Evolutionary conservation across 768 basidiomycete genomes (phyloP), one percentile per base, ranked within the genome.

Genomic region (Auricularia sp.): DNA sequence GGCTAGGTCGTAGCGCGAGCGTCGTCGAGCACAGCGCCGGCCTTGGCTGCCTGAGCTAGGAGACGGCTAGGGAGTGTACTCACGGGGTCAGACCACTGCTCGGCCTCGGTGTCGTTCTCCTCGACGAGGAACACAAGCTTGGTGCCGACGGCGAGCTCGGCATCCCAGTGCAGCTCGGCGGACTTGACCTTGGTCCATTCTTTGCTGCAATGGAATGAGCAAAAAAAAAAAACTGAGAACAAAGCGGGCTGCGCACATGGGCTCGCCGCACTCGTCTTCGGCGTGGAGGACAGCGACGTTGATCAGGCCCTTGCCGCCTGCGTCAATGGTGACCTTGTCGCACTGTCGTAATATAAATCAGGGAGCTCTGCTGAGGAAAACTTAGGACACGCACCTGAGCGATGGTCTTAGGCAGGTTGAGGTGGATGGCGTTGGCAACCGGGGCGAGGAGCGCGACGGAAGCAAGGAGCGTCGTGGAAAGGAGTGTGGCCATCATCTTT

Each of bases 81-180:
- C 56, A 59, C 56, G 8, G 56, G 21, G 7, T 59, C 29, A 23
- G 56, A 59, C 56, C 56, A 59, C 29, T 33, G 14, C 34, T 59
- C 56, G 34, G 56, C 56, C 23, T 59, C 56, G 23, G 29, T 14
- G 34, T 59, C 56, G 56, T 35, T 29, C 56, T 59, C 56, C 56
- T 59, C 56, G 56, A 59, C 56, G 56, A 59, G 56, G 56, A 59
- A 59, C 23, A 59, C 56, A 29, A 59, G 11, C 56, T 59, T 14
- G 29, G 23, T 29, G 56, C 56, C 56, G 56, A 59, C 56, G 14
- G 23, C 6, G 56, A 33, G 14, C 16, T 59, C 23, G 18, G 56
- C 23, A 7, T 14, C 23, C 56, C 56, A 59, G 56, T 59, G 56
- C 4, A 59, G 29, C 16, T 29, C 34, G 29, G 14, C 56, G 56